Evolutionary conservation across 1,139 yeast genomes (phyloP).

Genomic region (Candida tropicalis): DNA sequence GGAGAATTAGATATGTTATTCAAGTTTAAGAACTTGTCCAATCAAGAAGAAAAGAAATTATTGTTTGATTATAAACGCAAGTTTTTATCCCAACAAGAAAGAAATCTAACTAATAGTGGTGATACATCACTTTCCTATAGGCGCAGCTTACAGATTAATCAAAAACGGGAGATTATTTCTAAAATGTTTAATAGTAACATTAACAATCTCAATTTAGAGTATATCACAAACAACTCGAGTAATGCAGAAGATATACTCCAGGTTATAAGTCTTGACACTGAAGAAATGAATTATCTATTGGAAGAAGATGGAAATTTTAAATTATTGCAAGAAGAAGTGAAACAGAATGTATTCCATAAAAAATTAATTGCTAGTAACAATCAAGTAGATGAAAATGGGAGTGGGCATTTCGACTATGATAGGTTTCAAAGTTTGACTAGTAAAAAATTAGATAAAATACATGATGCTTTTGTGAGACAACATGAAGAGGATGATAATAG

Average conservation of each 20-base stretch:
- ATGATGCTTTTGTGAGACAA: slow-evolving; percentile 20
- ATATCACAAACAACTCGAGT: slow-evolving; percentile 45
- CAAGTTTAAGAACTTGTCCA: slow-evolving; percentile 7
- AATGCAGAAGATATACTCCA: not conserved
- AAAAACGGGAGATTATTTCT: slow-evolving; percentile 42
- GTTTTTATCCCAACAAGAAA: slow-evolving; percentile 36
- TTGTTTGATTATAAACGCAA: slow-evolving; percentile 37
- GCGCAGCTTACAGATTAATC: slow-evolving; percentile 44
- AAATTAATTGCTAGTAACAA: slow-evolving; percentile 5
- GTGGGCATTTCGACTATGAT: slow-evolving; percentile 24
- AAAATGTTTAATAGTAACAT: slow-evolving; percentile 43
- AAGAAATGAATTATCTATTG: slow-evolving; percentile 37
- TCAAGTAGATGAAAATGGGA: slow-evolving; percentile 5
- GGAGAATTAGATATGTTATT: slow-evolving; percentile 34
- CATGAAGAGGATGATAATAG: slow-evolving; percentile 16
- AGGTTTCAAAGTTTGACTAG: slow-evolving; percentile 29
- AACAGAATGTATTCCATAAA: slow-evolving; percentile 4
- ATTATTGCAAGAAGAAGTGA: slow-evolving; percentile 30
- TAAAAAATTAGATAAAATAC: slow-evolving; percentile 27
- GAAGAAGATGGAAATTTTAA: slow-evolving; percentile 39
- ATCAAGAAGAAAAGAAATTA: slow-evolving; percentile 32
- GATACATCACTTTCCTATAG: slow-evolving; percentile 38
- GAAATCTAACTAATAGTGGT: slow-evolving; percentile 32
- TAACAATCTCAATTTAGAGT: slow-evolving; percentile 43
- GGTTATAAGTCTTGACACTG: slow-evolving; percentile 41